phyloP scores from a whole-genome alignment of 345 rosid genomes.

The Hibiscus syriacus region DNA sequence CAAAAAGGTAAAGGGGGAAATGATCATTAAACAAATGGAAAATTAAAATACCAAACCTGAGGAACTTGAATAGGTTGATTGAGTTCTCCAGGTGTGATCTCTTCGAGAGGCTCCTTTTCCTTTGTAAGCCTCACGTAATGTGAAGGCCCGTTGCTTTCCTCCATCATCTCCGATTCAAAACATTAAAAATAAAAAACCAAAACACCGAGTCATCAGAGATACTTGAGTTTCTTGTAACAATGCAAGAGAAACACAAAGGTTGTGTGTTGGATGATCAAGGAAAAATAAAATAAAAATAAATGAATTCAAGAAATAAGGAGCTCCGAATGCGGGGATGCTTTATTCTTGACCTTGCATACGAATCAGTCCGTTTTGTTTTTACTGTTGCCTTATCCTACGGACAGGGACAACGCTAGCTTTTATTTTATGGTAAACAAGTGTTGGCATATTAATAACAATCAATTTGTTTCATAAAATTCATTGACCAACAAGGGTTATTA shows the following conservation, averaged over 20 bases:
- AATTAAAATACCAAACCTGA: no score
- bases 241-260: background rate
- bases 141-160: slow-evolving; percentile 45
- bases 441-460: background rate
- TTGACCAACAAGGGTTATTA: no score
- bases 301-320: background rate
- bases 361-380: background rate
- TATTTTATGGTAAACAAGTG: background rate
- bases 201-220: background rate
- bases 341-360: background rate
- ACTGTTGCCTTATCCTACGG: slow-evolving; percentile 1
- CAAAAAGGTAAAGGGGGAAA: background rate
- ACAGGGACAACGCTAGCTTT: background rate
- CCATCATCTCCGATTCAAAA: slow-evolving; percentile 45
- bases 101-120: slow-evolving; percentile 54
- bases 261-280: no score
- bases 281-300: no score
- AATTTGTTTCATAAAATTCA: background rate
- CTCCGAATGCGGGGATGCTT: background rate
- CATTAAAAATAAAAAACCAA: background rate
- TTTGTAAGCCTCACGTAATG: slow-evolving; percentile 60
- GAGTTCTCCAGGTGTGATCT: slow-evolving; percentile 84
- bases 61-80: slow-evolving; percentile 87
- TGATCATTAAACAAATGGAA: no score
- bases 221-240: no score